These are phyloP conservation scores for Halophytophthora batemanensis DNA, from an alignment of 352 stramenopile species.

Conservation along the genomic window DNA sequence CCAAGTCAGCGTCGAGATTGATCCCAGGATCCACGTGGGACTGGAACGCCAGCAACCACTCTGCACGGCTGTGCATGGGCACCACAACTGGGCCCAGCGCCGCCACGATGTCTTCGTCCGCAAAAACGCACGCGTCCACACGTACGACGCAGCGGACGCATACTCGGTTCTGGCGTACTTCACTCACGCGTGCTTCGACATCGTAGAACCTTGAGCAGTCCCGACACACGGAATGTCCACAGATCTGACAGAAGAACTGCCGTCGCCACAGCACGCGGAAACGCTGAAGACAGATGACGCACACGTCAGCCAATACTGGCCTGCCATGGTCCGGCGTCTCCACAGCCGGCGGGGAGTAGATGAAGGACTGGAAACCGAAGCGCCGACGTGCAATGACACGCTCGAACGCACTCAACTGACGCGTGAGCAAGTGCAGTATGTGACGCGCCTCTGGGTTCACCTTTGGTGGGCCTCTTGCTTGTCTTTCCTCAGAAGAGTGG, in stretches of 20 bases:
- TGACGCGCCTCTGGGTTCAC: slow-evolving; percentile 53
- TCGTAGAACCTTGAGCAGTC: slow-evolving; percentile 59
- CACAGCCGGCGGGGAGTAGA: slow-evolving; percentile 40
- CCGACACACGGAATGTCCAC: slow-evolving; percentile 44
- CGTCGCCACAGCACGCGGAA: slow-evolving; percentile 46
- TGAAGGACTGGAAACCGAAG: slow-evolving; percentile 61
- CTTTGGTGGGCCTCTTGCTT: slow-evolving; percentile 8
- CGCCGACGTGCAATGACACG: slow-evolving; percentile 54
- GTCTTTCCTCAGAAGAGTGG: slow-evolving; percentile 5
- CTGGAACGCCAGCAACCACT: slow-evolving; percentile 18
- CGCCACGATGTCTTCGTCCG: slow-evolving; percentile 54
- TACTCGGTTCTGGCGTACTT: slow-evolving; percentile 43
- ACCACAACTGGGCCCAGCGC: slow-evolving; percentile 48
- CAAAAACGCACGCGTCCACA: slow-evolving; percentile 53
- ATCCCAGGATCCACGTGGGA: slow-evolving; percentile 17
- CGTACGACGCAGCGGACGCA: slow-evolving; percentile 56
- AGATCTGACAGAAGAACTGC: slow-evolving; percentile 56
- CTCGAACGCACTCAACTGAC: slow-evolving; percentile 45
- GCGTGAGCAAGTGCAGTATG: slow-evolving; percentile 39
- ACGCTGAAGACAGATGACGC: slow-evolving; percentile 41
- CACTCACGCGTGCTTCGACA: slow-evolving; percentile 42
- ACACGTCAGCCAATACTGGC: slow-evolving; percentile 32
- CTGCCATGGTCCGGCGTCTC: slow-evolving; percentile 35
- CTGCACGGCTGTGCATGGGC: slow-evolving; percentile 27
- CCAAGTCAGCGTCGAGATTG: slow-evolving; percentile 17